Evolutionary conservation across 1,284 basidiomycete species (phyloP).

Genomic region (Omphalotus olearius): DNA sequence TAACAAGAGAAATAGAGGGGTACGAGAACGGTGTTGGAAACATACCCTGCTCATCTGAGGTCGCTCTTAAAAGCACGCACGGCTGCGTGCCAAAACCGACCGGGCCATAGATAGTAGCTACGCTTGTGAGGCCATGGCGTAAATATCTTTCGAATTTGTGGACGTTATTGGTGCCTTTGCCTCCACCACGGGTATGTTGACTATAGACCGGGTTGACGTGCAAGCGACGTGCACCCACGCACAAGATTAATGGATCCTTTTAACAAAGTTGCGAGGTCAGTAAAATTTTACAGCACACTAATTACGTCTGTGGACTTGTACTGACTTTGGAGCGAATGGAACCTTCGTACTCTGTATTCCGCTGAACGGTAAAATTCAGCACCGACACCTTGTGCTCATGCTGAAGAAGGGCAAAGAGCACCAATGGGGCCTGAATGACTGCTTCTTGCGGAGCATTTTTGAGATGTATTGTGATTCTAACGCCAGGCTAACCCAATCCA

Average conservation of each 20-base stretch:
- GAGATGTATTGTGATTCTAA: constrained; percentile 70
- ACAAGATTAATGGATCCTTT: constrained; percentile 85
- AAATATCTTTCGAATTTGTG: constrained; percentile 98
- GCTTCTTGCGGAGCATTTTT: constrained; percentile 67
- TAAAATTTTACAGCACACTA: not conserved
- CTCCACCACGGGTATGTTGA: constrained; percentile 87
- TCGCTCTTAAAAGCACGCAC: constrained; percentile 68
- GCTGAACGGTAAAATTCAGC: constrained; percentile 88
- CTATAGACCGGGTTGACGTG: constrained; percentile 87
- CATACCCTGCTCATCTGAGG: not conserved
- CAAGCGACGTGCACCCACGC: constrained; percentile 85
- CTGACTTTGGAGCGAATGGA: constrained; percentile 87
- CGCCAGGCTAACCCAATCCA: constrained; percentile 60
- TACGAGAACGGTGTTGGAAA: not conserved
- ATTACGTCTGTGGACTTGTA: not conserved
- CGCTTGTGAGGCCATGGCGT: constrained; percentile 74
- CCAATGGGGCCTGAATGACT: constrained; percentile 39
- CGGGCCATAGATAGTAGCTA: constrained; percentile 88
- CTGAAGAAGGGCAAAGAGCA: constrained; percentile 82
- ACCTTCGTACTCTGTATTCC: constrained; percentile 93
- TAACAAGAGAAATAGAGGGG: not conserved
- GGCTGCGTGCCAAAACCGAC: constrained; percentile 86
- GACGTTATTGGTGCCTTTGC: constrained; percentile 91
- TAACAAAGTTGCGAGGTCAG: constrained; percentile 1
- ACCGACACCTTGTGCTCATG: constrained; percentile 98